Evolutionary conservation across 2,329 filamentous ascomycete species (phyloP).

Genomic region (Monilinia fructigena): DNA sequence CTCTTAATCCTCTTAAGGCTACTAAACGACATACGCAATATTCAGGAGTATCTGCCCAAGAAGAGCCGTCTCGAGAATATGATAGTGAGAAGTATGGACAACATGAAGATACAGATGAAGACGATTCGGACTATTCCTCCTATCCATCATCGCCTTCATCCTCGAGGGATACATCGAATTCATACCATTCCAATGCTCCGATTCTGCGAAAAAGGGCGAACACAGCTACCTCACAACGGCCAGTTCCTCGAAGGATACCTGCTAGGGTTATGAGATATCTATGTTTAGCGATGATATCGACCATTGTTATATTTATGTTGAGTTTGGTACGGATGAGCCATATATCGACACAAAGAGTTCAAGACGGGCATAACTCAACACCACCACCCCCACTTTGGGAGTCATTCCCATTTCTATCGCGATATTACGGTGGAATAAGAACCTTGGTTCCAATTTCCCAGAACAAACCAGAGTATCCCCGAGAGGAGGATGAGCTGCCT

Average conservation of each 20-base stretch:
- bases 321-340: constrained; percentile 72
- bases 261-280: constrained; percentile 75
- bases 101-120: constrained; percentile 46
- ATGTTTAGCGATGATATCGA: constrained; percentile 66
- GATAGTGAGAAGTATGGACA: constrained; percentile 38
- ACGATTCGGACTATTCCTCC: constrained; percentile 45
- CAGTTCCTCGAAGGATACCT: constrained; percentile 49
- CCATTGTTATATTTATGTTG: constrained; percentile 74
- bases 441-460: constrained; percentile 63
- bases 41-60: constrained; percentile 24
- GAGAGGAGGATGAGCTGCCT: constrained; percentile 57
- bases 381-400: constrained; percentile 73
- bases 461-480: constrained; percentile 80
- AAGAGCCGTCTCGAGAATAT: constrained; percentile 25
- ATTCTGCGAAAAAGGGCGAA: constrained; percentile 37
- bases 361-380: constrained; percentile 57
- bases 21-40: constrained; percentile 37
- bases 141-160: constrained; percentile 35
- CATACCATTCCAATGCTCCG: constrained; percentile 37
- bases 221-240: constrained; percentile 25
- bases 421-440: constrained; percentile 87
- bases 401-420: constrained; percentile 76
- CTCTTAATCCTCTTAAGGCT: constrained; percentile 45
- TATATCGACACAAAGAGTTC: constrained; percentile 62
- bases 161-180: constrained; percentile 37